Conservation (phyloP, 345 rosid genomes). For the Eucalyptus rudis region DNA sequence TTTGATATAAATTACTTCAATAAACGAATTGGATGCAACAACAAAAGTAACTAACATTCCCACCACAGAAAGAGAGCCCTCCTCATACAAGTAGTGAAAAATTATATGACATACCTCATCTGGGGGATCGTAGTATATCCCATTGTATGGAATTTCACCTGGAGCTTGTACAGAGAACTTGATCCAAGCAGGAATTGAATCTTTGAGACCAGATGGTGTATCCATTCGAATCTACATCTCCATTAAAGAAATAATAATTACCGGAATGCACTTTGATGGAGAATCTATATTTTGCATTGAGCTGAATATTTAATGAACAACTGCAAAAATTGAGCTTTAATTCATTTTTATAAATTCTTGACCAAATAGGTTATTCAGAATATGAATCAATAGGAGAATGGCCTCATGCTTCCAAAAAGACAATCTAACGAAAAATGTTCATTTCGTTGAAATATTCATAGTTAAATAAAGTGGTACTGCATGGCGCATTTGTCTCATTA, state of each 20-base stretch:
- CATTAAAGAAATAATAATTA: background rate
- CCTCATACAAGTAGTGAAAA: background rate
- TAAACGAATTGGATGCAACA: background rate
- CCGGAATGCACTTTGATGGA: background rate
- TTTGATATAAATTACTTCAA: background rate
- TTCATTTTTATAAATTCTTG: background rate
- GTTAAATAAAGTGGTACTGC: background rate
- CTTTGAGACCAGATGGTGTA: conserved; percentile 88
- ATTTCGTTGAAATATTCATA: background rate
- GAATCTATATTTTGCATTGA: background rate
- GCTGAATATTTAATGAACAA: background rate
- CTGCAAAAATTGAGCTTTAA: background rate
- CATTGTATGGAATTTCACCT: conserved; percentile 89
- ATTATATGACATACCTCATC: conserved; percentile 45
- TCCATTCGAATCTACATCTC: conserved; percentile 76
- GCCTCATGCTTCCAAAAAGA: background rate
- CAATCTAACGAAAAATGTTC: background rate
- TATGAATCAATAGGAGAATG: background rate
- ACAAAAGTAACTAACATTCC: background rate
- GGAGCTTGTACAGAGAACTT: conserved; percentile 91
- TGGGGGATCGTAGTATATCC: conserved; percentile 93
- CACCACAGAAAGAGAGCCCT: background rate
- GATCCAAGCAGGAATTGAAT: conserved; percentile 99
- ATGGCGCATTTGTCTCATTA: background rate
- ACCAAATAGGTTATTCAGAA: background rate